Percentiles rank a stretch among this genome's conserved stretches.
Evolutionary conservation across 257 asterid species (phyloP).

Genomic region (Ocimum tenuiflorum): DNA sequence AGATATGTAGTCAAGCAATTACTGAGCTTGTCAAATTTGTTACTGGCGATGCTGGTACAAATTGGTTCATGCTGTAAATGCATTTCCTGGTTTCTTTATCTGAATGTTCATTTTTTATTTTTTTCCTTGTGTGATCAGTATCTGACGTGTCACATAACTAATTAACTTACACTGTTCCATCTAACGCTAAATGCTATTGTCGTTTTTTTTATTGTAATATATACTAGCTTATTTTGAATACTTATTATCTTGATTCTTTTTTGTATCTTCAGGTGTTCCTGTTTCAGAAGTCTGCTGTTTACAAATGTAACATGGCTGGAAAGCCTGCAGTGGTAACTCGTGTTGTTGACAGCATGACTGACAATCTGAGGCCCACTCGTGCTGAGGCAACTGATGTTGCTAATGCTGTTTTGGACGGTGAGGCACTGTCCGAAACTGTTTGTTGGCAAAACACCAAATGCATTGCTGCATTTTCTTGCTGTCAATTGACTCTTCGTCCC

Average conservation of each 20-base stretch:
- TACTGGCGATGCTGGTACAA: too few relatives aligned
- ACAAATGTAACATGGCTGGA: conserved; percentile 96
- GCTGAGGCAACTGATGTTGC: too few relatives aligned
- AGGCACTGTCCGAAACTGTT: conserved; percentile 11
- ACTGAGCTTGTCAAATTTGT: too few relatives aligned
- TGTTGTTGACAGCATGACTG: conserved; percentile 95
- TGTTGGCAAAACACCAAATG: not conserved
- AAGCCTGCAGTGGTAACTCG: conserved; percentile 96
- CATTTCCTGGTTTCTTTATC: too few relatives aligned
- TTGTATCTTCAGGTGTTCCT: conserved; percentile 59
- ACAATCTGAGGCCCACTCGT: conserved; percentile 92
- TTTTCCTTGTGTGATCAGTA: too few relatives aligned
- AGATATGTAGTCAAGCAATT: too few relatives aligned
- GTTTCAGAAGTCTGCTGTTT: conserved; percentile 80
- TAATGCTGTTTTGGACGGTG: too few relatives aligned
- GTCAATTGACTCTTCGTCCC: too few relatives aligned
- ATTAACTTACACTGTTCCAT: too few relatives aligned
- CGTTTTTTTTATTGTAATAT: not conserved
- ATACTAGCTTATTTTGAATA: not conserved
- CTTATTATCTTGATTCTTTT: not conserved
- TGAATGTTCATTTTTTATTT: too few relatives aligned
- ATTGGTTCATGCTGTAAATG: too few relatives aligned
- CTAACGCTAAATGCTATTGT: not conserved
- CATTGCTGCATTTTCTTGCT: not conserved
- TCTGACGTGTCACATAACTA: too few relatives aligned